These are phyloP conservation scores for Penicillium fimorum DNA, from an alignment of 495 filamentous ascomycete species.

Conservation along the genomic window DNA sequence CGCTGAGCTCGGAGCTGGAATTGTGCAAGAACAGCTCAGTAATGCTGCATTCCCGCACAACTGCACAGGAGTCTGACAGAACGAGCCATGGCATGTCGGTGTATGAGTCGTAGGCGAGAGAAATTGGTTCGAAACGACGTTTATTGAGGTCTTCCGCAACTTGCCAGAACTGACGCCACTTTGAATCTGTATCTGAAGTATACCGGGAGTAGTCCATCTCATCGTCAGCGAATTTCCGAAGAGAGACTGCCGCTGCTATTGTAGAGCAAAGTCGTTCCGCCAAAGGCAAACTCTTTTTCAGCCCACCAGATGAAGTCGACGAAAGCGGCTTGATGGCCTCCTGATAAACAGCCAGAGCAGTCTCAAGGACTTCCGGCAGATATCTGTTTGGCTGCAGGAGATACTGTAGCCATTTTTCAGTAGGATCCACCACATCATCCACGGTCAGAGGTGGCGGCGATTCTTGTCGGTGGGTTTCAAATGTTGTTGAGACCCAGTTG, in stretches of 20 bases:
- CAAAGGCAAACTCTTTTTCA: constrained; percentile 53
- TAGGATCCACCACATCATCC: constrained; percentile 59
- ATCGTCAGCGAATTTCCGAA: constrained; percentile 58
- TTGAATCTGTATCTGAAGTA: constrained; percentile 65
- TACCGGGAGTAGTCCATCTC: constrained; percentile 73
- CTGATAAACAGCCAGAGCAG: constrained; percentile 73
- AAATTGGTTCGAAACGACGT: constrained; percentile 72
- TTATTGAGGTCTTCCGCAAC: constrained; percentile 83
- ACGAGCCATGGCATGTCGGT: constrained; percentile 77
- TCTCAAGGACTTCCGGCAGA: constrained; percentile 72
- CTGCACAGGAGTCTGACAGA: constrained; percentile 72
- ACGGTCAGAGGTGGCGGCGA: constrained; percentile 52
- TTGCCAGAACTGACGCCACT: constrained; percentile 89
- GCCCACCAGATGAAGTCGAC: constrained; percentile 25
- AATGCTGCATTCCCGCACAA: constrained; percentile 74
- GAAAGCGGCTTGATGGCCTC: constrained; percentile 50
- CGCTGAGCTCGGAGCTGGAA: constrained; percentile 30
- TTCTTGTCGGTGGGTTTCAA: constrained; percentile 57
- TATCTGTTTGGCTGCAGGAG: constrained; percentile 82
- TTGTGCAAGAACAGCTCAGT: constrained; percentile 64
- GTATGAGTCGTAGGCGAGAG: constrained; percentile 69
- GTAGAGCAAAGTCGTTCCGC: constrained; percentile 68
- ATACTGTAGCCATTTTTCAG: constrained; percentile 53
- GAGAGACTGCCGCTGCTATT: constrained; percentile 60
- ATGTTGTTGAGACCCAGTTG: constrained; percentile 70